These are phyloP conservation scores for Rosa multiflora DNA, from an alignment of 306 rosid genomes.

Conservation along the genomic window DNA sequence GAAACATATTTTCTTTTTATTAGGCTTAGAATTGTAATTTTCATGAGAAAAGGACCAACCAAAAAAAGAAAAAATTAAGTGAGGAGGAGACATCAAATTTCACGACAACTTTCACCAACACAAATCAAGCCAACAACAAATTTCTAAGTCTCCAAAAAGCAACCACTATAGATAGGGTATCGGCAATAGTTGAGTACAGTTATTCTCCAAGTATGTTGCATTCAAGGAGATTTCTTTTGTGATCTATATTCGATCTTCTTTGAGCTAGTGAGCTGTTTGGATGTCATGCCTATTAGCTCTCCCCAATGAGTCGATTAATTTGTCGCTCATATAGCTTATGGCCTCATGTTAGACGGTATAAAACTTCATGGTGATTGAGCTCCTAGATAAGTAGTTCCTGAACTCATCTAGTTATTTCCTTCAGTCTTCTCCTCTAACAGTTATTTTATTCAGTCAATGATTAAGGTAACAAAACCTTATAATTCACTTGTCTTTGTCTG, in stretches of 20 bases:
- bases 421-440: background rate
- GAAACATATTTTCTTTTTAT: background rate
- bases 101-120: background rate
- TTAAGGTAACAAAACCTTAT: background rate
- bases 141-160: background rate
- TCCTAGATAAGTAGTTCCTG: background rate
- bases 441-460: background rate
- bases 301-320: background rate
- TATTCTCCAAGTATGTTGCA: background rate
- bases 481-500: background rate
- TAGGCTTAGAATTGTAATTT: background rate
- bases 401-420: background rate
- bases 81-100: background rate
- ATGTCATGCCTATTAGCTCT: background rate
- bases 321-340: background rate
- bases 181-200: background rate
- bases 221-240: background rate
- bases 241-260: background rate
- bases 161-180: background rate
- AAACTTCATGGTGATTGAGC: background rate
- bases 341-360: background rate
- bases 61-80: background rate
- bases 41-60: background rate
- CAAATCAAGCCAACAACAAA: background rate
- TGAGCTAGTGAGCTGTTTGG: slow-evolving; percentile 4